These are phyloP conservation scores for Ceratocystis huliohia DNA, from an alignment of 2,329 filamentous ascomycete species.

Conservation along the genomic window DNA sequence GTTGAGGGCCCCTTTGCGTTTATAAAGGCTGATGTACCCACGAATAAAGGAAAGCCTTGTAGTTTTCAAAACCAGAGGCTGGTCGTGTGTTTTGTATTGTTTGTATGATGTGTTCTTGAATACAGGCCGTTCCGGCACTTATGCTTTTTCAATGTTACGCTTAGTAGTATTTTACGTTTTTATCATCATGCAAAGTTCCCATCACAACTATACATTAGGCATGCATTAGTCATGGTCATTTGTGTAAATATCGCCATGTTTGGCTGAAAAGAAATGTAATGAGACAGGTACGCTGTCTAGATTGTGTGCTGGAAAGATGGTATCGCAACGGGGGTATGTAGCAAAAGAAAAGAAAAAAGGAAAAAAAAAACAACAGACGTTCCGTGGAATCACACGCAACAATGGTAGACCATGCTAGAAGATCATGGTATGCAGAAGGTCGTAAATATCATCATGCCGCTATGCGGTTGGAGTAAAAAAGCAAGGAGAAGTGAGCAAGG, in stretches of 20 bases:
- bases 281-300: neutral
- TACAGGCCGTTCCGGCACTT: neutral
- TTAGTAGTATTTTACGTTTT: neutral
- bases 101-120: neutral
- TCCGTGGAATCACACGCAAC: neutral
- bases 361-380: neutral
- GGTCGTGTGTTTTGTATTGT: neutral
- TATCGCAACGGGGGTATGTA: constrained; percentile 4
- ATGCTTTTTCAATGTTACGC: neutral
- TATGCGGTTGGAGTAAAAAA: neutral
- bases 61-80: neutral
- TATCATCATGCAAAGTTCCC: neutral
- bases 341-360: neutral
- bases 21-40: neutral
- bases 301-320: neutral
- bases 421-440: constrained; percentile 1
- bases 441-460: constrained; percentile 5
- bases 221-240: neutral
- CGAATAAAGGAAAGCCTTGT: neutral
- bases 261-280: neutral
- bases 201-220: neutral
- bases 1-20: neutral
- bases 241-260: too few species aligned
- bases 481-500: neutral
- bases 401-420: neutral